Conservation (phyloP, 2,329 filamentous ascomycete species). For the Arthrobotrys conoides region DNA sequence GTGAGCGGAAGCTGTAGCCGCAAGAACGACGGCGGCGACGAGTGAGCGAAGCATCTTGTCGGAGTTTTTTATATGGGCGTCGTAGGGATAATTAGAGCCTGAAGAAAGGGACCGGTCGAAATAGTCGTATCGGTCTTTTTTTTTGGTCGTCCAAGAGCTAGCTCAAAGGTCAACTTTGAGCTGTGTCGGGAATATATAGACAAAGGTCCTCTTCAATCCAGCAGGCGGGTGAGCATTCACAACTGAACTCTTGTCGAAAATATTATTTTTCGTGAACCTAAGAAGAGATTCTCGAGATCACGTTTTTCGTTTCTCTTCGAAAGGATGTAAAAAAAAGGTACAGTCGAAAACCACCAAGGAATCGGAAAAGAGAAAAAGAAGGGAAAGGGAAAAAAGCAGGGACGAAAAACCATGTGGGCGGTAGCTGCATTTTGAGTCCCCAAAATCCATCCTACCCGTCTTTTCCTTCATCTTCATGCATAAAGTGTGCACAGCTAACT, state of each 20-base stretch:
- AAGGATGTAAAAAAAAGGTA: slow-evolving; percentile 25
- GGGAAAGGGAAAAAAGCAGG: slow-evolving; percentile 21
- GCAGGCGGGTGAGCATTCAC: slow-evolving; percentile 48
- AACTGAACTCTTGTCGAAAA: slow-evolving; percentile 19
- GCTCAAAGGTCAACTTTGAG: slow-evolving; percentile 59
- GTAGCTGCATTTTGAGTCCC: slow-evolving; percentile 56
- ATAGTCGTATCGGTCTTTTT: background rate
- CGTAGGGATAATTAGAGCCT: slow-evolving; percentile 1
- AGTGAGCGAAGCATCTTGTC: slow-evolving; percentile 54
- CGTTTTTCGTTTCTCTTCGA: slow-evolving; percentile 31
- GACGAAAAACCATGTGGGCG: slow-evolving; percentile 37
- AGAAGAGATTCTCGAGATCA: slow-evolving; percentile 31
- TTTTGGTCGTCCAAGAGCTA: slow-evolving; percentile 13
- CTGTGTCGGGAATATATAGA: background rate
- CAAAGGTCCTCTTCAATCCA: slow-evolving; percentile 37
- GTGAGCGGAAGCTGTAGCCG: slow-evolving; percentile 70
- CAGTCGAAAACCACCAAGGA: slow-evolving; percentile 56
- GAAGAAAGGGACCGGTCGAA: slow-evolving; percentile 3
- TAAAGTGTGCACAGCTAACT: slow-evolving; percentile 29
- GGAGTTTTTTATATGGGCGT: background rate
- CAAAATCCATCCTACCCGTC: background rate
- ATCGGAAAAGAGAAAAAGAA: slow-evolving; percentile 21
- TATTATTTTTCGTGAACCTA: slow-evolving; percentile 1
- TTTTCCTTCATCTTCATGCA: slow-evolving; percentile 1
- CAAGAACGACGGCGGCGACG: slow-evolving; percentile 33